A percentile compares a stretch with the other conserved stretches of the same genome.
phyloP scores from a whole-genome alignment of 176 grass and related monocot species.

The Ensete glaucum region DNA sequence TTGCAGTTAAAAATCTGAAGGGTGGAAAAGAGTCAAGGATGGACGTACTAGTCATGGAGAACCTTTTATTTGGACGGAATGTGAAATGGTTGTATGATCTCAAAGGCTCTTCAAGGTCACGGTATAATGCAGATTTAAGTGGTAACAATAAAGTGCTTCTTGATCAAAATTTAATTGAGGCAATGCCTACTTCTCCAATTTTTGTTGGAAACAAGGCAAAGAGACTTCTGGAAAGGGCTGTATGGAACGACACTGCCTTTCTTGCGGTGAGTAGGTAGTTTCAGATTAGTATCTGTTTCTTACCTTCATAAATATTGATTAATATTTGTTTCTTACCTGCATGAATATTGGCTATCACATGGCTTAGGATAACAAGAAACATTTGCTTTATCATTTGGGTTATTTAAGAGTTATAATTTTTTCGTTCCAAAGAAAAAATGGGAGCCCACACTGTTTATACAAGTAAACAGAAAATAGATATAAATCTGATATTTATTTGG shows the following conservation, averaged over 20 bases:
- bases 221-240: slow-evolving; percentile 80
- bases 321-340: slow-evolving; percentile 17
- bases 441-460: neutral
- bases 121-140: slow-evolving; percentile 83
- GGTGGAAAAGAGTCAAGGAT: slow-evolving; percentile 92
- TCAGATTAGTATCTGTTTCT: slow-evolving; percentile 5
- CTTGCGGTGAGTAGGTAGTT: slow-evolving; percentile 65
- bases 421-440: neutral
- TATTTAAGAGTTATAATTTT: neutral
- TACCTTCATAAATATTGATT: slow-evolving; percentile 4
- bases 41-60: slow-evolving; percentile 98
- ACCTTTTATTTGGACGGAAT: slow-evolving; percentile 91
- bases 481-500: no score
- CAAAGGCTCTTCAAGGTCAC: slow-evolving; percentile 90
- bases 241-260: slow-evolving; percentile 98
- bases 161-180: slow-evolving; percentile 97
- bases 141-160: slow-evolving; percentile 90
- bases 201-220: slow-evolving; percentile 99
- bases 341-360: neutral
- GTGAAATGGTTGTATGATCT: slow-evolving; percentile 85
- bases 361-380: neutral
- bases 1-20: slow-evolving; percentile 73
- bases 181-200: slow-evolving; percentile 98
- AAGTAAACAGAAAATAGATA: no score
- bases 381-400: no score